Evolutionary conservation across 2,329 filamentous ascomycete species (phyloP).

Genomic region (Alternaria arborescens): DNA sequence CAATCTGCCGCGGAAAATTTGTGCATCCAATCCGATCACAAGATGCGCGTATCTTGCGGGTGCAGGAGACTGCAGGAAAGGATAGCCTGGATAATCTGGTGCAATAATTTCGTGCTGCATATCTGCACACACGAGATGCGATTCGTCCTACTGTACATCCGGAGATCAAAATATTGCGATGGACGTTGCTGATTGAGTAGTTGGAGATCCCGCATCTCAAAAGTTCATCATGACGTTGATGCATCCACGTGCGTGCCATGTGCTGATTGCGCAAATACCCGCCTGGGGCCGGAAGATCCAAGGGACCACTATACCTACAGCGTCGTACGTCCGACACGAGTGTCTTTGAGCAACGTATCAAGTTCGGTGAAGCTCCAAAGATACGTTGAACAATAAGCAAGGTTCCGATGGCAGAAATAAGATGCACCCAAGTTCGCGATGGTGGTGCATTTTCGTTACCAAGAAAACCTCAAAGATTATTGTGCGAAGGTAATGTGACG

Average conservation of each 20-base stretch:
- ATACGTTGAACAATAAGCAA: background rate
- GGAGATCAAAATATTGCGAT: conserved; percentile 6
- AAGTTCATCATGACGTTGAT: conserved; percentile 15
- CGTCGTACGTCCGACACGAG: conserved; percentile 1
- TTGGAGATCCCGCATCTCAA: conserved; percentile 6
- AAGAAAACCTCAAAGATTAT: background rate
- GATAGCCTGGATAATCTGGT: background rate
- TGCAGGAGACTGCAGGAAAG: conserved; percentile 4
- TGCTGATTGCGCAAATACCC: conserved; percentile 17
- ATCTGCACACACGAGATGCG: background rate
- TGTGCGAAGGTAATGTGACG: background rate
- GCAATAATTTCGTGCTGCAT: background rate
- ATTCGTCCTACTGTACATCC: conserved; percentile 7
- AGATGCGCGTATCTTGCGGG: background rate
- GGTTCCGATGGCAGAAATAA: background rate
- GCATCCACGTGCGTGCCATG: conserved; percentile 18
- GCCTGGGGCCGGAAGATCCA: conserved; percentile 17
- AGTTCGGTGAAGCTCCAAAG: background rate
- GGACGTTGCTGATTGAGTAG: conserved; percentile 5
- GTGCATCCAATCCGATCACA: background rate
- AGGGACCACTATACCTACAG: conserved; percentile 4
- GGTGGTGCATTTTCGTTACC: background rate
- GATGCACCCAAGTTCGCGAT: background rate
- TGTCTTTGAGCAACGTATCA: background rate
- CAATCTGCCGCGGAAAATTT: conserved; percentile 2